phyloP scores from a whole-genome alignment of 768 basidiomycete species.

The Trichaptum fuscoviolaceum region DNA sequence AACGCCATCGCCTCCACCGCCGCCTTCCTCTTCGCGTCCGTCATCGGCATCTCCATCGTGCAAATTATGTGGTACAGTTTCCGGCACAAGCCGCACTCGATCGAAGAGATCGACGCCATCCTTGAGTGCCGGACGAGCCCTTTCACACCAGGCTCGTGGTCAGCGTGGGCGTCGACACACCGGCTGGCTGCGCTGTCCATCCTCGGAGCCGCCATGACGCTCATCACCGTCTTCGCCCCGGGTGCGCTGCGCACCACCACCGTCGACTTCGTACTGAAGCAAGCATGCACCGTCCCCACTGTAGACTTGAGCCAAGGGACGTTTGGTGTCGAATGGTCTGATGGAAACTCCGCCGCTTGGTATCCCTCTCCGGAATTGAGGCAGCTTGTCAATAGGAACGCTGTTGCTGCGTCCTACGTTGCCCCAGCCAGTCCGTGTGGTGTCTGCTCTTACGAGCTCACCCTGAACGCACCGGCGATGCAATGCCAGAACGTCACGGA shows the following conservation, averaged over 20 bases:
- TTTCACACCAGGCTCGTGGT: not conserved
- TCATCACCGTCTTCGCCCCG: not conserved
- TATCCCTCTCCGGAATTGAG: not conserved
- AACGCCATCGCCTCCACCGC: not conserved
- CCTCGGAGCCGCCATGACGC: not conserved
- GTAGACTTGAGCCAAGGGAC: not conserved
- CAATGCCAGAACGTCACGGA: not conserved
- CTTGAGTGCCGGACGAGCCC: not conserved
- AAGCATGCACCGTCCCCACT: not conserved
- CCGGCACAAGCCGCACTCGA: not conserved
- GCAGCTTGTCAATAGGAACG: not conserved
- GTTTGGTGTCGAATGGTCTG: not conserved
- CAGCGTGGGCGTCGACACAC: not conserved
- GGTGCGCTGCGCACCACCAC: not conserved
- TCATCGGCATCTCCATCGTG: not conserved
- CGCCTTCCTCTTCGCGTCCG: not conserved
- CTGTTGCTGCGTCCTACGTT: not conserved
- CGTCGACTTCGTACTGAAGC: not conserved
- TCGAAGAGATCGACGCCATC: not conserved
- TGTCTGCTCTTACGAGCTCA: not conserved
- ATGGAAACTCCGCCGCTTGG: not conserved
- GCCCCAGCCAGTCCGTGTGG: not conserved
- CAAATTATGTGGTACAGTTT: not conserved
- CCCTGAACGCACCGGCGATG: not conserved
- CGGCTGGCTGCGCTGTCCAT: not conserved